Percentiles rank a stretch among this genome's conserved stretches.
Conservation (phyloP, 805 yeast genomes). For the Zygosaccharomyces lentus region DNA sequence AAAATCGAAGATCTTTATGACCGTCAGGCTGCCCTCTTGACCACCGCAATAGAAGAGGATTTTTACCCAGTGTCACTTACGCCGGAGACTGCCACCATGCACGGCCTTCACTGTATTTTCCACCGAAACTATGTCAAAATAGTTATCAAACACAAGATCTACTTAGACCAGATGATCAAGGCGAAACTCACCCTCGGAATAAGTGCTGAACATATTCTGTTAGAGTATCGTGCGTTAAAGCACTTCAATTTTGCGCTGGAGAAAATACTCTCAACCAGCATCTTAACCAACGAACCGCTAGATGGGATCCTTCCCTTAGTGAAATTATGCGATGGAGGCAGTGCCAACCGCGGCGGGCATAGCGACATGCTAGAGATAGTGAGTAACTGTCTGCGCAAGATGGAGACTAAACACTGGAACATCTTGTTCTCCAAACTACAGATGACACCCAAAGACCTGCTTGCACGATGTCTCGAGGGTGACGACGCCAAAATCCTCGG, state of each 20-base stretch:
- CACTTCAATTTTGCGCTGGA: slow-evolving; percentile 35
- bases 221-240: slow-evolving; percentile 21
- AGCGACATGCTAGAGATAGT: slow-evolving; percentile 30
- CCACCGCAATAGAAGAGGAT: slow-evolving; percentile 25
- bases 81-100: slow-evolving; percentile 29
- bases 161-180: slow-evolving; percentile 29
- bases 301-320: slow-evolving; percentile 25
- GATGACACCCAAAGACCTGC: slow-evolving; percentile 32
- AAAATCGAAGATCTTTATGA: slow-evolving; percentile 27
- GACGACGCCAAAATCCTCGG: slow-evolving; percentile 33
- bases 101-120: slow-evolving; percentile 27
- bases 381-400: slow-evolving; percentile 35
- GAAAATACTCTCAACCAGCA: slow-evolving; percentile 29
- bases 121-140: slow-evolving; percentile 19
- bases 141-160: slow-evolving; percentile 27
- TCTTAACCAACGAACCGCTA: slow-evolving; percentile 24
- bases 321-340: slow-evolving; percentile 17
- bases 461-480: slow-evolving; percentile 30
- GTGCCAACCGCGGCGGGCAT: slow-evolving; percentile 6
- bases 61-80: slow-evolving; percentile 29
- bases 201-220: slow-evolving; percentile 20
- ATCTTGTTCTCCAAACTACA: slow-evolving; percentile 22
- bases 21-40: slow-evolving; percentile 12
- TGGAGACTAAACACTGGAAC: slow-evolving; percentile 34
- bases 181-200: slow-evolving; percentile 16